A percentile compares a stretch with the other conserved stretches of the same genome.
Conservation (phyloP, 208 protist species). For the Eutreptiella sp. region DNA sequence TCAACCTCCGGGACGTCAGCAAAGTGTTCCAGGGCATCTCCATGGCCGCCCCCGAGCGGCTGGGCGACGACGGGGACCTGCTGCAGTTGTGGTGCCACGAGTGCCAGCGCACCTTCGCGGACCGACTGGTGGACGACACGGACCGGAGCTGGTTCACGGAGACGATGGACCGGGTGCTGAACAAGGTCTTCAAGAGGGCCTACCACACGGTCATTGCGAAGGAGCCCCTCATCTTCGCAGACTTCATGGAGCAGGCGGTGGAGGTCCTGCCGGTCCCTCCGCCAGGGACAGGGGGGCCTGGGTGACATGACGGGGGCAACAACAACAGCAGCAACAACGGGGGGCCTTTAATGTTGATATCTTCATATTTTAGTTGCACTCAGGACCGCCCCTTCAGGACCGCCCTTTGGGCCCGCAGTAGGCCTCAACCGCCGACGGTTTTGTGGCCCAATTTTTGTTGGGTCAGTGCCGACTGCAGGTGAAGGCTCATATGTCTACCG, state of each 20-base stretch:
- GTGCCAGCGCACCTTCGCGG: slow-evolving; percentile 83
- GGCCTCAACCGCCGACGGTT: no score
- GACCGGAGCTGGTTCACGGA: slow-evolving; percentile 83
- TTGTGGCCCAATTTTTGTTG: no score
- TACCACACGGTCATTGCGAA: slow-evolving; percentile 29
- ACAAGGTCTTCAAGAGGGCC: slow-evolving; percentile 64
- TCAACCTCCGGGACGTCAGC: slow-evolving; percentile 94
- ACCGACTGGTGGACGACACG: slow-evolving; percentile 82
- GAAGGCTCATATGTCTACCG: no score
- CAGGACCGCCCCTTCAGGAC: no score
- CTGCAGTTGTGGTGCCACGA: slow-evolving; percentile 88
- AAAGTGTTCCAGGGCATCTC: slow-evolving; percentile 87
- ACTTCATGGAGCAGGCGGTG: slow-evolving; percentile 51
- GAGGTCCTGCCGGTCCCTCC: no score
- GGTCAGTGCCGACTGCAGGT: no score
- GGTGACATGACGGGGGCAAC: no score
- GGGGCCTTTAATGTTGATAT: no score
- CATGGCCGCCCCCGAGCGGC: slow-evolving; percentile 56
- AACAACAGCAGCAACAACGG: no score
- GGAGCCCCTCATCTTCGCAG: slow-evolving; percentile 63
- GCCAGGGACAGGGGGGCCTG: no score
- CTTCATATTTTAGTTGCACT: no score
- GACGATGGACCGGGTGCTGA: slow-evolving; percentile 58
- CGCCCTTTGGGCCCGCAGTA: no score
- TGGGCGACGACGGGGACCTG: slow-evolving; percentile 61